Base-by-base conservation (phyloP, 2,329 filamentous ascomycete genomes). In the Sporothrix inflata region DNA sequence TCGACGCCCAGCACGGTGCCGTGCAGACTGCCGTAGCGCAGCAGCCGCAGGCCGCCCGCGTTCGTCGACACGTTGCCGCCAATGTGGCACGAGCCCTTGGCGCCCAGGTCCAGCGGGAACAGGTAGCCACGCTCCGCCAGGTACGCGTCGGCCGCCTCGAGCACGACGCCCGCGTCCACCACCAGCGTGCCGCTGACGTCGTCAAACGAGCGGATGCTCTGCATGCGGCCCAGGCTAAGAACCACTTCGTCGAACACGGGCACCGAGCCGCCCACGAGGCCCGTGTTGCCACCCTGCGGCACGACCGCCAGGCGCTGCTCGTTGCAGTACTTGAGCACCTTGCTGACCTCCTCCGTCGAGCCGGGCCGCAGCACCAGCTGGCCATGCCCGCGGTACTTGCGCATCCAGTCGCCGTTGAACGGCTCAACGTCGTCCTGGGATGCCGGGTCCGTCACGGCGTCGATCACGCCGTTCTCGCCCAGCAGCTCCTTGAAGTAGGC, bases 181-280 rank as follows among this genome's bases (percentile, higher is more conserved):
- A 98, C 94, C 40, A 99, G 84, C 11, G 95, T 91, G 68, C 96
- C 96, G 70, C 94, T 97, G 68, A 97, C 92, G 70, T 97, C 92
- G 81, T 99, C 96, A 78, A 99, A 98, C 3, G 91, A 94, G 77
- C 92, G 89, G 74, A 99, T 94, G 78, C 90, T 84, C 85, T 97
- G 97, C 94, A 99, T 96, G 75, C 94, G 92, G 76, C 89, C 88
- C 80, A 96, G 90, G 82, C 91, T 97, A 84, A 99, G 88, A 77
- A 99, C 92, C 77, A 99, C 97, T 85, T 99, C 97, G 80, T 99
- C 97, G 79, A 98, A 99, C 24, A 99, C 94, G 0, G 97, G 96
- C 38, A 99, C 93, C 0, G 94, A 97, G 66, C 96, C 96, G 72
- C 96, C 97, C 1, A 99, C 96, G 45, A 99, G 87, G 7, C 96